These are phyloP conservation scores for Apiospora rasikravindrae DNA, from an alignment of 2,329 filamentous ascomycete genomes.

Conservation along the genomic window DNA sequence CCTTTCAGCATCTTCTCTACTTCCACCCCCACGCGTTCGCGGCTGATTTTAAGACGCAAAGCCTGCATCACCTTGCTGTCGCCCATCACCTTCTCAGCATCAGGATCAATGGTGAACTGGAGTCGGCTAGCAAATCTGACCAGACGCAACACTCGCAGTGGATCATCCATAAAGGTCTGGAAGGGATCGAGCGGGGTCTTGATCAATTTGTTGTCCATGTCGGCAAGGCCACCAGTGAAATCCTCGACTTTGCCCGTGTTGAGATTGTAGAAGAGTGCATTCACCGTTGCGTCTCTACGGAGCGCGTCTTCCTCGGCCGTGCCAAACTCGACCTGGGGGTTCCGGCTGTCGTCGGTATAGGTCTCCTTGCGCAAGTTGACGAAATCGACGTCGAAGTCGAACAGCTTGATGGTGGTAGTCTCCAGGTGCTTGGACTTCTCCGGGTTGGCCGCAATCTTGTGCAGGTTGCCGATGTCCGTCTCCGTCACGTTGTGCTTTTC, in stretches of 20 bases:
- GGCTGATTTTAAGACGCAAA: constrained; percentile 86
- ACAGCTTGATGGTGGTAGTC: constrained; percentile 84
- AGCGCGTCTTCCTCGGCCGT: constrained; percentile 89
- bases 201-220: constrained; percentile 76
- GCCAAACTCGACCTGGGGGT: constrained; percentile 92
- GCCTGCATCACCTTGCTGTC: constrained; percentile 78
- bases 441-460: constrained; percentile 90
- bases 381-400: constrained; percentile 89
- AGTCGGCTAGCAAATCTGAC: constrained; percentile 90
- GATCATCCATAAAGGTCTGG: constrained; percentile 94
- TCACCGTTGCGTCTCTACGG: constrained; percentile 90
- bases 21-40: constrained; percentile 86
- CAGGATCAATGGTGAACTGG: constrained; percentile 75
- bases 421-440: constrained; percentile 97
- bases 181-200: constrained; percentile 86
- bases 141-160: constrained; percentile 82
- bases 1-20: constrained; percentile 90
- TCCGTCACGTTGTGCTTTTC: constrained; percentile 63
- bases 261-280: constrained; percentile 95
- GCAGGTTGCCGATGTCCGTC: constrained; percentile 73
- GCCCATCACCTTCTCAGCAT: constrained; percentile 75
- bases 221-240: constrained; percentile 77
- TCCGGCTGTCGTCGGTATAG: constrained; percentile 86
- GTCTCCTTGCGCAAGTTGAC: constrained; percentile 94
- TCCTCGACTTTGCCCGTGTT: constrained; percentile 82